phyloP scores from a whole-genome alignment of 164 flowering plant genomes.

The Stephania japonica region DNA sequence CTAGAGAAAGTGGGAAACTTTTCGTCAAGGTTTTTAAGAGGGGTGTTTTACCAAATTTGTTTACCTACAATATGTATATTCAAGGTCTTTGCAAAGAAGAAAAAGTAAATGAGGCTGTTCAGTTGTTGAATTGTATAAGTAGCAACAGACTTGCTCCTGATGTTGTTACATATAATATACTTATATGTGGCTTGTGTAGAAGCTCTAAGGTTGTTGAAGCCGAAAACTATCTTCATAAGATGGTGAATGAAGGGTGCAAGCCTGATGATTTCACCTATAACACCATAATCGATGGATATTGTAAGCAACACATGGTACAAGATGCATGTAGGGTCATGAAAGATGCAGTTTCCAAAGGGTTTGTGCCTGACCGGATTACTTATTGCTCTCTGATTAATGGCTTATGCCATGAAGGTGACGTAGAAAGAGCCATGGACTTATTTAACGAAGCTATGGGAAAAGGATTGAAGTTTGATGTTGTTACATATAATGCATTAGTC shows the following conservation, averaged over 20 bases:
- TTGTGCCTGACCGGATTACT: constrained; percentile 11
- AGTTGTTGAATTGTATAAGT: constrained; percentile 5
- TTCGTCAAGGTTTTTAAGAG: constrained; percentile 8
- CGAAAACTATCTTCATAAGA: constrained; percentile 10
- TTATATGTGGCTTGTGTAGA: constrained; percentile 76
- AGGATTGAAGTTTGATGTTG: constrained; percentile 21
- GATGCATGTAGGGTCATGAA: constrained; percentile 6
- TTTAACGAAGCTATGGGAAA: constrained; percentile 46
- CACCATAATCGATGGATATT: constrained; percentile 56
- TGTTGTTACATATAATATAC: constrained; percentile 70
- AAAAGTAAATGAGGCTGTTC: constrained; percentile 7
- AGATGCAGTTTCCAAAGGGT: constrained; percentile 13
- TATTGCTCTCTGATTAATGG: constrained; percentile 14
- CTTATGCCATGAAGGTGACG: constrained; percentile 9
- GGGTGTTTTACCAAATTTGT: constrained; percentile 11
- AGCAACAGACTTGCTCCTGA: constrained; percentile 55
- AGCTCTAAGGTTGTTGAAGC: constrained; percentile 18
- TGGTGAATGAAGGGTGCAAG: constrained; percentile 10
- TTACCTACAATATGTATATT: constrained; percentile 11
- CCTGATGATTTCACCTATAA: constrained; percentile 16
- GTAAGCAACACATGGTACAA: constrained; percentile 55
- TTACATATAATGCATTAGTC: constrained; percentile 7
- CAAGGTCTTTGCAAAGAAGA: constrained; percentile 11
- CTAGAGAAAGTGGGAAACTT: constrained; percentile 9
- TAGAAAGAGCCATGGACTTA: constrained; percentile 27